Evolutionary conservation across 139 green algal genomes (phyloP).

Genomic region (Coelastrella sp.): DNA sequence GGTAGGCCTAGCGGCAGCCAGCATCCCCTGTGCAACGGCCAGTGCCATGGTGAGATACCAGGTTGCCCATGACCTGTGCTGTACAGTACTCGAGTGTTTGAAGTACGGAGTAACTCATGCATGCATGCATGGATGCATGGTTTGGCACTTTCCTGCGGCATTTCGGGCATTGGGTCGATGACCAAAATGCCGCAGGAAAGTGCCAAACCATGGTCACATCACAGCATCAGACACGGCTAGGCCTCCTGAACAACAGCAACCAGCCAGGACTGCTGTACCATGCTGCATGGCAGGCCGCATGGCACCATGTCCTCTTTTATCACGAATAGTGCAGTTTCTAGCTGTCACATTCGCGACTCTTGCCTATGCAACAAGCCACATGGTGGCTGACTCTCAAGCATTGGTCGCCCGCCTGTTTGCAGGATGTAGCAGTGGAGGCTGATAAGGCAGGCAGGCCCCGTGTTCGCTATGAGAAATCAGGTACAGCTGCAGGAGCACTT

Average conservation of each 20-base stretch:
- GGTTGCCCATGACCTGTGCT: neutral
- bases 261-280: too few relatives aligned
- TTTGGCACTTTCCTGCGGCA: too few relatives aligned
- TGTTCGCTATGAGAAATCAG: conserved; percentile 24
- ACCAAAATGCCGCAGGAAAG: too few relatives aligned
- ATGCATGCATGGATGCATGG: neutral
- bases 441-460: conserved; percentile 21
- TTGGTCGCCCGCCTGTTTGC: neutral
- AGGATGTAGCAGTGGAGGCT: conserved; percentile 25
- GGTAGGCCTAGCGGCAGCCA: conserved; percentile 7
- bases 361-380: too few relatives aligned
- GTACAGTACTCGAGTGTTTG: neutral
- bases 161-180: too few relatives aligned
- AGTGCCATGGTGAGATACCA: conserved; percentile 18
- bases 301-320: too few relatives aligned
- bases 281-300: too few relatives aligned
- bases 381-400: neutral
- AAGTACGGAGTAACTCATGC: neutral
- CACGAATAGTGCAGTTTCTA: too few relatives aligned
- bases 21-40: neutral
- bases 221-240: too few relatives aligned
- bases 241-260: too few relatives aligned
- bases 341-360: too few relatives aligned
- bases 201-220: too few relatives aligned
- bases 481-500: neutral